These are phyloP conservation scores for Solanum arcanum DNA, from an alignment of 257 asterid genomes.

Conservation along the genomic window DNA sequence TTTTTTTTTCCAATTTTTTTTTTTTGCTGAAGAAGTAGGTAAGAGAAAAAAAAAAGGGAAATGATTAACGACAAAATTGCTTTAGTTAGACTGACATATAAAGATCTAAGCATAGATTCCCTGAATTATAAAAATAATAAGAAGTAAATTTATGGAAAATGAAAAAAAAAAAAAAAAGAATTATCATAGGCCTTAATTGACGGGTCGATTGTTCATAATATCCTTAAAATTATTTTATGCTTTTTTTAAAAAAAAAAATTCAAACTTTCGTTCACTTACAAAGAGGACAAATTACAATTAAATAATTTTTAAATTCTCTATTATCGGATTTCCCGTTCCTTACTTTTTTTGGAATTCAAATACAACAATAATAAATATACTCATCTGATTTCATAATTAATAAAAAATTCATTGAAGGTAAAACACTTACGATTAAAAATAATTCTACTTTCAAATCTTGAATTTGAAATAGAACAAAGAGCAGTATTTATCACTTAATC, in stretches of 20 bases:
- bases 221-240: not conserved
- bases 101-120: not conserved
- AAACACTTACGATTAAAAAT: too few species aligned
- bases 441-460: too few species aligned
- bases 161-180: not conserved
- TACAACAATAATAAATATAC: too few species aligned
- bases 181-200: not conserved
- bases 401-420: too few species aligned
- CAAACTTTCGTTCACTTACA: not conserved
- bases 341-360: too few species aligned
- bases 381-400: too few species aligned
- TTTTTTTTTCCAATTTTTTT: too few species aligned
- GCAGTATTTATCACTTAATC: too few species aligned
- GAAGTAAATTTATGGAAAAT: not conserved
- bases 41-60: too few species aligned
- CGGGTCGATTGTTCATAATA: not conserved
- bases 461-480: too few species aligned
- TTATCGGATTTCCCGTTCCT: not conserved
- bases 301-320: not conserved
- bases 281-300: not conserved
- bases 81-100: not conserved
- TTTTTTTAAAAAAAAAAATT: not conserved
- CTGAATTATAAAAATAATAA: not conserved
- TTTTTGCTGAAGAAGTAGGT: not conserved
- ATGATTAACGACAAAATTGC: not conserved